Conservation (phyloP, 2,329 filamentous ascomycete species). For the Fusarium guadeloupense region DNA sequence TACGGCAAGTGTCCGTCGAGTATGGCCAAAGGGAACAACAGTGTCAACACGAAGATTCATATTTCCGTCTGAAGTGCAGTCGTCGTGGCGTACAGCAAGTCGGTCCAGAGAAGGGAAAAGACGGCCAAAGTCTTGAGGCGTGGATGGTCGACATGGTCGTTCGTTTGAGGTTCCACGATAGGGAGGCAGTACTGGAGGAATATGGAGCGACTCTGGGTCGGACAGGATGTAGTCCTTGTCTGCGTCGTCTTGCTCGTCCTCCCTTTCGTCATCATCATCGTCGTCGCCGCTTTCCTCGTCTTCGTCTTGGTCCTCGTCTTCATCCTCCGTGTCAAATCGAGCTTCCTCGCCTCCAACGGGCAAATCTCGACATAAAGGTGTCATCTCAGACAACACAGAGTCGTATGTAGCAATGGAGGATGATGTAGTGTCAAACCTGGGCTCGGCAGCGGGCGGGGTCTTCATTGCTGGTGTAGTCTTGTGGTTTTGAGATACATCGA, state of each 20-base stretch:
- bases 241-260: constrained; percentile 40
- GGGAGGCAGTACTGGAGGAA: constrained; percentile 62
- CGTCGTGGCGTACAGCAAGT: constrained; percentile 87
- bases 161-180: constrained; percentile 69
- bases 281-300: constrained; percentile 36
- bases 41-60: constrained; percentile 96
- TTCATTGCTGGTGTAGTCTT: constrained; percentile 22
- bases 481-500: constrained; percentile 14
- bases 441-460: constrained; percentile 17
- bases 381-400: constrained; percentile 66
- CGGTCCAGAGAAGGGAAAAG: constrained; percentile 88
- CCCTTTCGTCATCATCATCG: constrained; percentile 49
- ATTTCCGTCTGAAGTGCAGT: constrained; percentile 89
- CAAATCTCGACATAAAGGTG: constrained; percentile 38
- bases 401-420: constrained; percentile 81
- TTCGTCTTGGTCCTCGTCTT: constrained; percentile 29
- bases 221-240: constrained; percentile 42
- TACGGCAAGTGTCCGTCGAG: constrained; percentile 72
- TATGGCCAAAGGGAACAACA: constrained; percentile 65
- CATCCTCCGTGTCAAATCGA: constrained; percentile 33
- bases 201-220: constrained; percentile 47
- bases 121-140: constrained; percentile 81
- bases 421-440: constrained; percentile 38
- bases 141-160: constrained; percentile 76
- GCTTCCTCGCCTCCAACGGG: constrained; percentile 38